Percentiles rank a stretch among this genome's conserved stretches.
phyloP scores from a whole-genome alignment of 108 stramenopile genomes.

The Nannochloropsis gaditana region DNA sequence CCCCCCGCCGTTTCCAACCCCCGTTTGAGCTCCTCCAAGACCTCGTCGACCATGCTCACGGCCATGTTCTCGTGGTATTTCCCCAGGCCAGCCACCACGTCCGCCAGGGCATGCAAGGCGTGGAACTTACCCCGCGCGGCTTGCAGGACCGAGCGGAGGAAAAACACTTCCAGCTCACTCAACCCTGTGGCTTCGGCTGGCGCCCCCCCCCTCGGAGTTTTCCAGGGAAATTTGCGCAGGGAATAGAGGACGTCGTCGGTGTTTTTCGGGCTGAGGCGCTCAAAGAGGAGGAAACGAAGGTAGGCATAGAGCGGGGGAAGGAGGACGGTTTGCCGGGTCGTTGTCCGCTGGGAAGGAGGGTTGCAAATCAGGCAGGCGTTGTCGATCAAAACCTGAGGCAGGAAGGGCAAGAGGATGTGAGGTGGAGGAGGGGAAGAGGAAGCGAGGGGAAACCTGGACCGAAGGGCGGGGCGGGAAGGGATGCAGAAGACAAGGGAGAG shows the following conservation, averaged over 20 bases:
- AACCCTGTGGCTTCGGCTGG: background rate
- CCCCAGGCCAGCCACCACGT: conserved; percentile 65
- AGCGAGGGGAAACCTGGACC: background rate
- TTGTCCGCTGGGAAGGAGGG: conserved; percentile 21
- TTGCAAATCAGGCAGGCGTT: conserved; percentile 45
- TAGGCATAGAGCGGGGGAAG: background rate
- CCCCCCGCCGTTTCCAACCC: conserved; percentile 57
- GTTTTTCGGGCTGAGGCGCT: background rate
- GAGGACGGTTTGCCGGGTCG: background rate
- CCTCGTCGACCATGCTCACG: conserved; percentile 69
- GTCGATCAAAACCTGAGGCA: conserved; percentile 62
- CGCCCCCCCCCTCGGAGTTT: background rate
- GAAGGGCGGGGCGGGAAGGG: background rate
- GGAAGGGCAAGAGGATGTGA: background rate
- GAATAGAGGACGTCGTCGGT: background rate
- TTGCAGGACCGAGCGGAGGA: conserved; percentile 73
- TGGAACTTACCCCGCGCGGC: conserved; percentile 74
- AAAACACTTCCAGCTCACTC: conserved; percentile 34
- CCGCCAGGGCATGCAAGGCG: conserved; percentile 67
- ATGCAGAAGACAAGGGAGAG: background rate
- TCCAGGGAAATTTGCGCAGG: background rate
- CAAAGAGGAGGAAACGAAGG: background rate
- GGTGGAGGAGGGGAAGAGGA: background rate
- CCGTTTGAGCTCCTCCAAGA: conserved; percentile 79
- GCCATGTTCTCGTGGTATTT: conserved; percentile 51